These are phyloP conservation scores for Rhizophora apiculata DNA, from an alignment of 345 rosid genomes.

Conservation along the genomic window DNA sequence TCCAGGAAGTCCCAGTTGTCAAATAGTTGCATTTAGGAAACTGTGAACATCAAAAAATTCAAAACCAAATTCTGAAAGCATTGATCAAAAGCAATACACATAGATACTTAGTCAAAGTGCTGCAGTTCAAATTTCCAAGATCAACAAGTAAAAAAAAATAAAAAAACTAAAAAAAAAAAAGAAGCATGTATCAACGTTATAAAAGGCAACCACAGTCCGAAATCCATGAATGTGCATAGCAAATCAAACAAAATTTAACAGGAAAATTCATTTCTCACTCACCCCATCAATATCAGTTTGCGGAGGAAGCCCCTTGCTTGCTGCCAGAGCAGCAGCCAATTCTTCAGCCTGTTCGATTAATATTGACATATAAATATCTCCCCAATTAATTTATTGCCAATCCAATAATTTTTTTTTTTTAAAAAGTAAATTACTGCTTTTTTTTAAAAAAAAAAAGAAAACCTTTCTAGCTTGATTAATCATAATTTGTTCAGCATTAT, in stretches of 20 bases:
- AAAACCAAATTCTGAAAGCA: no score
- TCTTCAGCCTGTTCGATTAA: slow-evolving; percentile 79
- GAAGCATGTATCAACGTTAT: no score
- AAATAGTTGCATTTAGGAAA: no score
- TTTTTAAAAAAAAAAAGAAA: neutral
- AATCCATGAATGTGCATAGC: neutral
- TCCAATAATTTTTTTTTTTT: neutral
- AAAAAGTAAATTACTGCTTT: neutral
- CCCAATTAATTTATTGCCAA: neutral
- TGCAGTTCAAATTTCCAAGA: no score
- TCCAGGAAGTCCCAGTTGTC: neutral
- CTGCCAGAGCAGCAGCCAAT: slow-evolving; percentile 72
- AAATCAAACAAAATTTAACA: neutral
- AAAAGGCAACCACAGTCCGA: neutral
- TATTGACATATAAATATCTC: slow-evolving; percentile 12
- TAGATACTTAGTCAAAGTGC: no score
- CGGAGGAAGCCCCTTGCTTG: slow-evolving; percentile 58
- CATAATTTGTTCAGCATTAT: slow-evolving; percentile 88
- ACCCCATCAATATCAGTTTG: slow-evolving; percentile 65
- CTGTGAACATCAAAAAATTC: no score
- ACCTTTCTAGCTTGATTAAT: slow-evolving; percentile 87
- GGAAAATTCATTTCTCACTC: slow-evolving; percentile 25
- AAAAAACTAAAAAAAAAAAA: no score
- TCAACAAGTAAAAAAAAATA: no score
- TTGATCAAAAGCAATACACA: no score